phyloP scores from a whole-genome alignment of 1,284 basidiomycete genomes.

The Heterobasidion annosum region DNA sequence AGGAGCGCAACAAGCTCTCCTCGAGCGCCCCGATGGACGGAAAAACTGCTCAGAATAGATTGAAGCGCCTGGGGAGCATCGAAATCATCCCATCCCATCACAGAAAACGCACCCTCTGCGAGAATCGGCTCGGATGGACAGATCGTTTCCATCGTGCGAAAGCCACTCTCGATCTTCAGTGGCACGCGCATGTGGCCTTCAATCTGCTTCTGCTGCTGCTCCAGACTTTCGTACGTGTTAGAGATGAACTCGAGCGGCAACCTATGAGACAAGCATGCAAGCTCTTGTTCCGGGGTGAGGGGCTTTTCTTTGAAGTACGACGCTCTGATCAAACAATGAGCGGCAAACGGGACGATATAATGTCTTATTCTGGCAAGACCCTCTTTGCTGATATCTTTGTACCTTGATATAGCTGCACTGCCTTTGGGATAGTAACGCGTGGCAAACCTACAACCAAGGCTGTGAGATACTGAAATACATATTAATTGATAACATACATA shows the following conservation, averaged over 20 bases:
- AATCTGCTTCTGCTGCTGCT: slow-evolving; percentile 12
- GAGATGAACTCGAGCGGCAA: slow-evolving; percentile 19
- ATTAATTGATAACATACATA: neutral
- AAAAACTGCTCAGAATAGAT: slow-evolving; percentile 2
- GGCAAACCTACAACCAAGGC: neutral
- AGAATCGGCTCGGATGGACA: slow-evolving; percentile 16
- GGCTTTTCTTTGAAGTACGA: neutral
- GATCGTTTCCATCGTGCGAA: slow-evolving; percentile 15
- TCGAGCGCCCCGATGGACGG: slow-evolving; percentile 6
- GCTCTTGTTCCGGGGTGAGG: slow-evolving; percentile 6
- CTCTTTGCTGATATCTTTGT: neutral
- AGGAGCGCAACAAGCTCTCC: slow-evolving; percentile 8
- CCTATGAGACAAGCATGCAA: slow-evolving; percentile 19
- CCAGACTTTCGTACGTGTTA: slow-evolving; percentile 3
- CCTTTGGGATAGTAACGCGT: neutral
- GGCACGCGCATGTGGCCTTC: slow-evolving; percentile 18
- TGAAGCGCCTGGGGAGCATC: neutral
- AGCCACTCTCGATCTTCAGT: slow-evolving; percentile 11
- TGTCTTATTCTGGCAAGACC: neutral
- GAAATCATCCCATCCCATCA: slow-evolving; percentile 3
- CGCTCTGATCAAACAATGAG: neutral
- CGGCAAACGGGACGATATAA: neutral
- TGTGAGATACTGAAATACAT: neutral
- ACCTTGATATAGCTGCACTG: neutral
- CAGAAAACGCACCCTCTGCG: slow-evolving; percentile 12